Conservation (phyloP, 148 eudicot species). For the Limonium bicolor region DNA sequence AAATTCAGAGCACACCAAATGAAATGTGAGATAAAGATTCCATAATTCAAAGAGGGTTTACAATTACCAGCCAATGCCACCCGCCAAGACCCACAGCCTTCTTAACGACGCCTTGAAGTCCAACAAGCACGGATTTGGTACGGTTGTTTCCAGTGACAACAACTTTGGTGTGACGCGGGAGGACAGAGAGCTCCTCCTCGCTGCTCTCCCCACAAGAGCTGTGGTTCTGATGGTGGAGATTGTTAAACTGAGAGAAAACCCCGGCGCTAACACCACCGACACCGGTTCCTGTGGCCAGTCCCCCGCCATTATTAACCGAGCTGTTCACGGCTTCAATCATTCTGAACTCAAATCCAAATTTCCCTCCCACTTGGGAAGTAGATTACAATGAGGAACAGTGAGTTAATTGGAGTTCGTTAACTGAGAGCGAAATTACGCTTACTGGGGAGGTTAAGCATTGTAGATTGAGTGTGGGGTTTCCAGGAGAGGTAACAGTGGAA, state of each 20-base stretch:
- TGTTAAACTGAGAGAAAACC: too few species aligned
- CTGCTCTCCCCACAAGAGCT: slow-evolving; percentile 32
- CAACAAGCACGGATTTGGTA: slow-evolving; percentile 66
- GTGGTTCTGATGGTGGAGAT: too few species aligned
- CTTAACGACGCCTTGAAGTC: slow-evolving; percentile 64
- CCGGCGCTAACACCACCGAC: too few species aligned
- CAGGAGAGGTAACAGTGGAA: neutral
- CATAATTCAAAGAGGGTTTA: neutral
- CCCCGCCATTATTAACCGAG: slow-evolving; percentile 18
- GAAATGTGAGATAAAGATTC: neutral
- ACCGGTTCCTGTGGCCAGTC: slow-evolving; percentile 12
- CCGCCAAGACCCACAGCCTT: slow-evolving; percentile 80
- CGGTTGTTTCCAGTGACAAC: slow-evolving; percentile 67
- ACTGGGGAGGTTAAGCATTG: slow-evolving; percentile 22
- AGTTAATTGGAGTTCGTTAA: slow-evolving; percentile 1
- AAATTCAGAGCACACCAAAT: neutral
- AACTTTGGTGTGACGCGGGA: slow-evolving; percentile 65
- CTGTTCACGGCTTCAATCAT: slow-evolving; percentile 35
- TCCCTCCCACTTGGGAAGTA: too few species aligned
- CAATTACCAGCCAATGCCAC: slow-evolving; percentile 80
- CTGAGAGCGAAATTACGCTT: slow-evolving; percentile 5
- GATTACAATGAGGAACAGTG: too few species aligned
- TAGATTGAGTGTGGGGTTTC: neutral
- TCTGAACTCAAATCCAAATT: too few species aligned
- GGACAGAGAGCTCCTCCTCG: slow-evolving; percentile 56